phyloP scores from a whole-genome alignment of 2,329 filamentous ascomycete genomes.

The Aureobasidium subglaciale region DNA sequence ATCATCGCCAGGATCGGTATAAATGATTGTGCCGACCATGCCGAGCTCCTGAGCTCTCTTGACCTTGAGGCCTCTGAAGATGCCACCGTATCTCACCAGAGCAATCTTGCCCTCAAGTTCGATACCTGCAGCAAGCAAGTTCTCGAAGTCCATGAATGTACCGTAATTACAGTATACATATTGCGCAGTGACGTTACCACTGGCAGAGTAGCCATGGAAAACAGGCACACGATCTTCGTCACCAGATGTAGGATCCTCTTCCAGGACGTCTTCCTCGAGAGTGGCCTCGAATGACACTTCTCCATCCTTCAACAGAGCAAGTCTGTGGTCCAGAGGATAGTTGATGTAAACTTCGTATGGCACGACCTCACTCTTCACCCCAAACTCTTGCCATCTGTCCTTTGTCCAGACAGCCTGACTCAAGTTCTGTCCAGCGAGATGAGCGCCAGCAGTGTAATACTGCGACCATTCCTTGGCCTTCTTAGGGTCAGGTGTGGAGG shows the following conservation, averaged over 20 bases:
- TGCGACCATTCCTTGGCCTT: conserved; percentile 44
- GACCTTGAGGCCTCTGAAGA: conserved; percentile 86
- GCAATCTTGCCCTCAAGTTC: conserved; percentile 79
- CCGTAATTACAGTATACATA: conserved; percentile 92
- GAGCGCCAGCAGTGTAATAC: conserved; percentile 45
- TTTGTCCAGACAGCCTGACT: conserved; percentile 47
- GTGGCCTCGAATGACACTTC: conserved; percentile 47
- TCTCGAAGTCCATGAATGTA: conserved; percentile 77
- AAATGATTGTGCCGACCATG: conserved; percentile 78
- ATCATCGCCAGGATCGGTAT: conserved; percentile 85
- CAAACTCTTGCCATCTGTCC: conserved; percentile 43
- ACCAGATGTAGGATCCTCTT: conserved; percentile 69
- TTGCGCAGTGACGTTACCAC: conserved; percentile 78
- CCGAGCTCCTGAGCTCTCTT: conserved; percentile 88
- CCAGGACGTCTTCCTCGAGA: conserved; percentile 74
- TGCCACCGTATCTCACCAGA: conserved; percentile 73
- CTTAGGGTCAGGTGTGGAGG: conserved; percentile 46
- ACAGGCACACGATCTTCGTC: conserved; percentile 20
- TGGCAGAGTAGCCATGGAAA: conserved; percentile 93
- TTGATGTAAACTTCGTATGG: conserved; percentile 47
- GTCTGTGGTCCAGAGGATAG: conserved; percentile 41
- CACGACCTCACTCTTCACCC: conserved; percentile 38
- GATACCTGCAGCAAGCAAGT: conserved; percentile 67
- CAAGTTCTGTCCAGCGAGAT: conserved; percentile 46
- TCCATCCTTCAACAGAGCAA: conserved; percentile 37